phyloP scores from a whole-genome alignment of 257 asterid genomes.

The Ligustrum vulgare region DNA sequence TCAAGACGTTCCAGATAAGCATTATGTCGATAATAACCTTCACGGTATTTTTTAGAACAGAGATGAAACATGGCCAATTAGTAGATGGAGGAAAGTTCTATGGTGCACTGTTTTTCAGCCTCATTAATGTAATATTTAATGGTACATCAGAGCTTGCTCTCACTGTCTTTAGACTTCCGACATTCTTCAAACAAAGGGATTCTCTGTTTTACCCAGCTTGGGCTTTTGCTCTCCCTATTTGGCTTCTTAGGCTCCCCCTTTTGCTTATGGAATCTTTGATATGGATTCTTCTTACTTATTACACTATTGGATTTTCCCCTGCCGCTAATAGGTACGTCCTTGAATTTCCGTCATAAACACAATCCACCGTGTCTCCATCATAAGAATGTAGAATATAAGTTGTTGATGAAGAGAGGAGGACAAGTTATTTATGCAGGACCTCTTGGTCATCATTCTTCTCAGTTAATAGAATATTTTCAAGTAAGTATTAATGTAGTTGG shows the following conservation, averaged over 20 bases:
- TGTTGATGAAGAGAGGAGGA: slow-evolving; percentile 83
- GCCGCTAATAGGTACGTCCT: slow-evolving; percentile 45
- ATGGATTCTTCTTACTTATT: slow-evolving; percentile 54
- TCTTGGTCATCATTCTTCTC: slow-evolving; percentile 77
- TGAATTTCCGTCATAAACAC: neutral
- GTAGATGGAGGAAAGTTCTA: slow-evolving; percentile 47
- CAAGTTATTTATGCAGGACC: slow-evolving; percentile 88
- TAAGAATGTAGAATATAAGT: too few species aligned
- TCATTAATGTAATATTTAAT: slow-evolving; percentile 54
- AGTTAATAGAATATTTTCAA: slow-evolving; percentile 78
- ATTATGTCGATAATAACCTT: slow-evolving; percentile 50
- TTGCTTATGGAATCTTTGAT: slow-evolving; percentile 49
- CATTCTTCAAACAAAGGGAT: slow-evolving; percentile 54
- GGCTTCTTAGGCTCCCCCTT: slow-evolving; percentile 50
- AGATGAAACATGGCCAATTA: slow-evolving; percentile 47
- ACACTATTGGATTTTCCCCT: slow-evolving; percentile 59
- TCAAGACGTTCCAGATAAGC: slow-evolving; percentile 53
- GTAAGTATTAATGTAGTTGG: slow-evolving; percentile 35
- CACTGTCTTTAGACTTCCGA: slow-evolving; percentile 47
- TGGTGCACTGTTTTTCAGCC: slow-evolving; percentile 55
- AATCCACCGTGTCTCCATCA: too few species aligned
- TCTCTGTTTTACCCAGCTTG: slow-evolving; percentile 53
- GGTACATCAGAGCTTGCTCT: slow-evolving; percentile 53
- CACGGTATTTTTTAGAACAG: slow-evolving; percentile 51
- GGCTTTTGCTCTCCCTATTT: slow-evolving; percentile 60